These are phyloP conservation scores for Heliosperma pusillum DNA, from an alignment of 148 eudicot species.

Conservation along the genomic window DNA sequence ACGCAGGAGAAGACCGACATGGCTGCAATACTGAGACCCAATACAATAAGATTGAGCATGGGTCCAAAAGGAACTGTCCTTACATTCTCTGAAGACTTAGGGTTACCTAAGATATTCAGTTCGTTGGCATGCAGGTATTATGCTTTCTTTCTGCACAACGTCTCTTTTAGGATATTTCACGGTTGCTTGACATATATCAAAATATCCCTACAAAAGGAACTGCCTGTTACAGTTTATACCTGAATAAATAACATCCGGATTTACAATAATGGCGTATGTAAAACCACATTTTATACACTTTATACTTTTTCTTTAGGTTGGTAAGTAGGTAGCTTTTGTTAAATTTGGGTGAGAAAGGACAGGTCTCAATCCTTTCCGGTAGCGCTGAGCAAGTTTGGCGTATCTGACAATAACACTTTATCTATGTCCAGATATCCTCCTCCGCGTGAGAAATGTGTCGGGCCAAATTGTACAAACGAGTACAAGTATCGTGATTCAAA, in stretches of 20 bases:
- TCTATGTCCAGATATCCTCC: constrained; percentile 52
- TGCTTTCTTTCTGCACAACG: neutral
- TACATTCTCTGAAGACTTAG: constrained; percentile 45
- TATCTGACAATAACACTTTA: neutral
- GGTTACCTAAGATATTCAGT: constrained; percentile 44
- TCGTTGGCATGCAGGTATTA: constrained; percentile 41
- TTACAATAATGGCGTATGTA: too few species aligned
- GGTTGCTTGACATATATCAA: too few species aligned
- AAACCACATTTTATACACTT: too few species aligned
- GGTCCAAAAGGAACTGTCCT: constrained; percentile 51
- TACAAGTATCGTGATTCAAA: constrained; percentile 71
- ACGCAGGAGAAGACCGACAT: constrained; percentile 43
- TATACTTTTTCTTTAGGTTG: neutral
- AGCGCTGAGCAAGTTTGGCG: neutral
- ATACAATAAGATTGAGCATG: constrained; percentile 40
- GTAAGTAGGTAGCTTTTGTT: neutral
- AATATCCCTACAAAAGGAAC: neutral
- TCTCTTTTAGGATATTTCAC: neutral
- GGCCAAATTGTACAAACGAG: constrained; percentile 58
- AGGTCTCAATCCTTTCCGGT: neutral
- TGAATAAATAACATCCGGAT: neutral
- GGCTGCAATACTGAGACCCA: constrained; percentile 33
- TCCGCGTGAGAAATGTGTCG: constrained; percentile 62
- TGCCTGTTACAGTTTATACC: neutral
- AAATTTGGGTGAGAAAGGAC: neutral